Evolutionary conservation across 1,284 basidiomycete species (phyloP).

Genomic region (Sanguinoderma infundibulare): DNA sequence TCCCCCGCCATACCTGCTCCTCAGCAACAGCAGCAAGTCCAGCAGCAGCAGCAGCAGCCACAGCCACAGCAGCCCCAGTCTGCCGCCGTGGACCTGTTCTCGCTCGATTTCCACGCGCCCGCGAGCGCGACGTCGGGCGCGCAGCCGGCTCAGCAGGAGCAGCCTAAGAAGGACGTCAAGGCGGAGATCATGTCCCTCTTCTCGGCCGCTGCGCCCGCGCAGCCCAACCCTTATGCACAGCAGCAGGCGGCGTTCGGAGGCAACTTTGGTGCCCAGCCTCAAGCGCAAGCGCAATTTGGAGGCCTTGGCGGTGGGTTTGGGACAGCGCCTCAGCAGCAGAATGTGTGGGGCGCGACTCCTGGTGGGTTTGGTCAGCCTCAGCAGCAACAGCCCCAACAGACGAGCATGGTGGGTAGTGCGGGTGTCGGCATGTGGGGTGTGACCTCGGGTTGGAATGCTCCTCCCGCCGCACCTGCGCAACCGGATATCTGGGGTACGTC

Average conservation of each 20-base stretch:
- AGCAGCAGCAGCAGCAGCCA: conserved; percentile 29
- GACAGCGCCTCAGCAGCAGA: conserved; percentile 20
- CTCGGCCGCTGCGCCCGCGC: conserved; percentile 48
- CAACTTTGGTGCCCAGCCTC: conserved; percentile 21
- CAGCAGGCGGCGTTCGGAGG: conserved; percentile 25
- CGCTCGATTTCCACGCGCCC: conserved; percentile 81
- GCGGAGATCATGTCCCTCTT: conserved; percentile 90
- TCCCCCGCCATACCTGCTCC: conserved; percentile 23
- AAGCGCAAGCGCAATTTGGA: conserved; percentile 31
- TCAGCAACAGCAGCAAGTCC: conserved; percentile 25
- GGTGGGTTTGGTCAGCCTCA: conserved; percentile 11
- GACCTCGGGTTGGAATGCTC: conserved; percentile 60
- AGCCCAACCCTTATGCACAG: conserved; percentile 26
- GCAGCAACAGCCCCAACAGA: conserved; percentile 33
- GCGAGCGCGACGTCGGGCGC: conserved; percentile 41
- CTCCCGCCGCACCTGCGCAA: conserved; percentile 33
- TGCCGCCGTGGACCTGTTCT: conserved; percentile 73
- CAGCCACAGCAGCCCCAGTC: conserved; percentile 27
- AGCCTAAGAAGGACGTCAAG: conserved; percentile 74
- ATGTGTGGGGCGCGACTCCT: conserved; percentile 11
- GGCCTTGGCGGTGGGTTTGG: conserved; percentile 22
- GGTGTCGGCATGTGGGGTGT: conserved; percentile 69
- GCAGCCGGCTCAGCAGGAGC: conserved; percentile 33
- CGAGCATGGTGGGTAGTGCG: conserved; percentile 60
- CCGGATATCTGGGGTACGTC: conserved; percentile 48